Conservation (phyloP, 2,329 filamentous ascomycete species). For the Xenosphaeropsis pyriputrescens region DNA sequence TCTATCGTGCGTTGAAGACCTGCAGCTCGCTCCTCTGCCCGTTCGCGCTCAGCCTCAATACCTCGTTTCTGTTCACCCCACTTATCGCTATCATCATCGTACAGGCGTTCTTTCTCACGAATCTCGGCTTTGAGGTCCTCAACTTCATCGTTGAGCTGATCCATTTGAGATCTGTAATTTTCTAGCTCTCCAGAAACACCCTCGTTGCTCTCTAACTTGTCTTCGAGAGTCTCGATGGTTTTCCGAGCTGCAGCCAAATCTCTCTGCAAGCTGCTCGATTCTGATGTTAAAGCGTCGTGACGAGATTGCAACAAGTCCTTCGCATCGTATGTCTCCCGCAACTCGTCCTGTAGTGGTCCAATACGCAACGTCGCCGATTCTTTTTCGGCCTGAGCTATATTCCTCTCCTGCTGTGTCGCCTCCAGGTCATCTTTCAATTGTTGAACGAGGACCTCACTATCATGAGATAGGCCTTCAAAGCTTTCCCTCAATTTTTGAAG, state of each 20-base stretch:
- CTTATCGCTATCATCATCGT: slow-evolving; percentile 56
- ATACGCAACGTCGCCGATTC: slow-evolving; percentile 32
- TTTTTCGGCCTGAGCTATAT: slow-evolving; percentile 12
- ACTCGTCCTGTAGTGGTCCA: slow-evolving; percentile 40
- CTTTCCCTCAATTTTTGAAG: slow-evolving; percentile 25
- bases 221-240: slow-evolving; percentile 29
- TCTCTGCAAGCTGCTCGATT: slow-evolving; percentile 51
- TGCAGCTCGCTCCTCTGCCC: slow-evolving; percentile 50
- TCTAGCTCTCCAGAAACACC: slow-evolving; percentile 32
- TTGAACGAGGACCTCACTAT: slow-evolving; percentile 15
- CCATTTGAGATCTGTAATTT: slow-evolving; percentile 38
- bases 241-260: slow-evolving; percentile 36
- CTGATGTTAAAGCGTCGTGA: slow-evolving; percentile 49
- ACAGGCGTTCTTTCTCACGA: slow-evolving; percentile 54
- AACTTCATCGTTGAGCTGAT: slow-evolving; percentile 33
- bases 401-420: slow-evolving; percentile 23
- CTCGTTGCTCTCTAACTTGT: slow-evolving; percentile 38
- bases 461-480: slow-evolving; percentile 18
- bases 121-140: slow-evolving; percentile 41
- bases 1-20: slow-evolving; percentile 59
- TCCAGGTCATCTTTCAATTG: slow-evolving; percentile 25
- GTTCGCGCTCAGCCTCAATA: slow-evolving; percentile 49
- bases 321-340: slow-evolving; percentile 44
- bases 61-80: slow-evolving; percentile 55
- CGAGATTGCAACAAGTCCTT: slow-evolving; percentile 56